These are phyloP conservation scores for Chlamydomonas applanata DNA, from an alignment of 139 green algal species.

Conservation along the genomic window DNA sequence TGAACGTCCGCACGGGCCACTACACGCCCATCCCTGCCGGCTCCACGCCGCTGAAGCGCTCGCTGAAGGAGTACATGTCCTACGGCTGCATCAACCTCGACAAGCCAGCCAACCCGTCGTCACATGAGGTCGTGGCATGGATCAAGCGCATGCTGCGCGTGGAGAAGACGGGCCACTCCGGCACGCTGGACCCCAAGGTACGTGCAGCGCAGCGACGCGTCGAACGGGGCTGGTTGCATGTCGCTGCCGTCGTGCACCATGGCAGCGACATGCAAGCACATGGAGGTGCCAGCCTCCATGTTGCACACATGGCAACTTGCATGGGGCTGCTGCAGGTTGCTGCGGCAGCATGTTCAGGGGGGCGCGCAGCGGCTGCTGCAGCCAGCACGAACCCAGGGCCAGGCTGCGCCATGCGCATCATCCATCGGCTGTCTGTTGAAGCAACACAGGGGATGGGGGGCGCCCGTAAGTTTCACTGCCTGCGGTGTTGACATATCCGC, in stretches of 20 bases:
- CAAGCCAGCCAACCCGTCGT: conserved; percentile 96
- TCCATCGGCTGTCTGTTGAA: too few relatives aligned
- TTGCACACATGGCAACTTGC: too few relatives aligned
- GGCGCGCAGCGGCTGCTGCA: too few relatives aligned
- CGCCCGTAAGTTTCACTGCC: too few relatives aligned
- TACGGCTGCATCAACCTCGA: conserved; percentile 98
- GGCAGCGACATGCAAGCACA: too few relatives aligned
- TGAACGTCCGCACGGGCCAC: conserved; percentile 94
- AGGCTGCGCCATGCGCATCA: too few relatives aligned
- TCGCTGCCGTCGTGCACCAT: not conserved
- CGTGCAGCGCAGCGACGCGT: too few relatives aligned
- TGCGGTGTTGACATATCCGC: too few relatives aligned
- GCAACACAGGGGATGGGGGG: too few relatives aligned
- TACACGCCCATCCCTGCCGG: conserved; percentile 97
- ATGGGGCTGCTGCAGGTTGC: not conserved
- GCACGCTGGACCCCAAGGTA: conserved; percentile 95
- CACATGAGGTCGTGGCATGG: conserved; percentile 97
- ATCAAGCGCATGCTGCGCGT: conserved; percentile 94
- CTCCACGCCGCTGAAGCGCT: conserved; percentile 84
- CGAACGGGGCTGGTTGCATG: not conserved
- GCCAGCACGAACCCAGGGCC: too few relatives aligned
- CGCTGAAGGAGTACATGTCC: conserved; percentile 89
- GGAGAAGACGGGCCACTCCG: conserved; percentile 97
- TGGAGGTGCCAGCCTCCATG: too few relatives aligned
- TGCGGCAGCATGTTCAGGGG: too few relatives aligned